These are phyloP conservation scores for Adiantum capillusveneris DNA, from an alignment of 75 land plant species.

Conservation along the genomic window DNA sequence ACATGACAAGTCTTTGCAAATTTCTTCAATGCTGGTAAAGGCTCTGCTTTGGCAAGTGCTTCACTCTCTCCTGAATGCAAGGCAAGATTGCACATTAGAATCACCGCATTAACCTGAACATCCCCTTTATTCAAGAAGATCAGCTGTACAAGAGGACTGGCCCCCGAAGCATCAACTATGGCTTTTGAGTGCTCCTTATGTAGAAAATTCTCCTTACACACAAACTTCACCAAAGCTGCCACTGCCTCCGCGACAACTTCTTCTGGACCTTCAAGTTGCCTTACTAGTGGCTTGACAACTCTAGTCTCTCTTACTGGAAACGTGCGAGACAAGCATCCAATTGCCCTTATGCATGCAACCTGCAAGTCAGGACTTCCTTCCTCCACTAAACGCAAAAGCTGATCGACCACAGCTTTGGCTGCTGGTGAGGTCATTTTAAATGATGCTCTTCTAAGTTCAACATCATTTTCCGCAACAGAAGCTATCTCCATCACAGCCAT, in stretches of 20 bases:
- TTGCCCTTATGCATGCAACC: conserved; percentile 39
- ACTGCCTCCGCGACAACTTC: conserved; percentile 44
- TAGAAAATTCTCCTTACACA: conserved; percentile 51
- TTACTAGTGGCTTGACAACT: conserved; percentile 41
- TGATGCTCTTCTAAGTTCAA: conserved; percentile 53
- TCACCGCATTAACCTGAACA: conserved; percentile 34
- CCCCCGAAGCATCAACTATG: conserved; percentile 42
- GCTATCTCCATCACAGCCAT: conserved; percentile 87
- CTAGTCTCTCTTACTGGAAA: conserved; percentile 51
- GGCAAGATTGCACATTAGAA: conserved; percentile 53
- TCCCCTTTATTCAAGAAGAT: conserved; percentile 40
- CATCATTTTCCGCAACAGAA: conserved; percentile 56
- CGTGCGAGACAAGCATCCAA: conserved; percentile 63
- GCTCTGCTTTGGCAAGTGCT: conserved; percentile 48
- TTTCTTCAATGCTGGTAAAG: conserved; percentile 43
- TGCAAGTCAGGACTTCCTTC: conserved; percentile 41
- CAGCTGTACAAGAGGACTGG: conserved; percentile 34
- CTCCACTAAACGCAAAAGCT: conserved; percentile 45
- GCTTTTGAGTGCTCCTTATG: conserved; percentile 47
- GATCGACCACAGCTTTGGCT: conserved; percentile 72
- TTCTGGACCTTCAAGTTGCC: conserved; percentile 33
- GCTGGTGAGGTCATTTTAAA: conserved; percentile 81
- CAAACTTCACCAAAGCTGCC: conserved; percentile 58
- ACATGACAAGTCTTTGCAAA: conserved; percentile 35
- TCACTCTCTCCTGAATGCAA: conserved; percentile 48